Evolutionary conservation across 768 basidiomycete genomes (phyloP), one percentile per base, ranked within the genome.

Genomic region (Phlebiopsis gigantea): DNA sequence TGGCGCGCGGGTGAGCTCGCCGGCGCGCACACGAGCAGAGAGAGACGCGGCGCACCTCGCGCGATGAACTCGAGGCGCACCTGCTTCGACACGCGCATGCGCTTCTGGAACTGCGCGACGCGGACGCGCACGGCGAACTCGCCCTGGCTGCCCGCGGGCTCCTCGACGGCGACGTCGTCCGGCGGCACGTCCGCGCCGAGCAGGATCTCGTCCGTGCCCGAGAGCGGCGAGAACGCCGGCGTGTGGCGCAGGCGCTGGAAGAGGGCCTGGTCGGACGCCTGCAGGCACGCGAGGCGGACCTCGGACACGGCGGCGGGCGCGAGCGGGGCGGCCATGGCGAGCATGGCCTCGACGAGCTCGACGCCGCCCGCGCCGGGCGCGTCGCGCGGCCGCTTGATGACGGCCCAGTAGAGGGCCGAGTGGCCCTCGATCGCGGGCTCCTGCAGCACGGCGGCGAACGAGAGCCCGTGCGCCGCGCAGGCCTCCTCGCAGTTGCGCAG

Each of bases 371-470:
- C 51, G 6, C 61, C 57, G 5, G 30, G 30, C 2, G n/a, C 17
- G 26, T 59, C 62, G 5, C 73, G 65, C 0, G 76, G 76, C 2
- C 77, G 78, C 55, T 85, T 87, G 22, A 89, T 70, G 60, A 89
- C 81, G 0, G 82, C 83, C 88, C 88, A 90, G 64, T 89, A 89
- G 2, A 90, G 61, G 0, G 85, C 83, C 0, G 83, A 82, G 62
- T 83, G 85, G 0, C 72, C 74, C 62, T 88, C 88, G 34, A 88
- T 81, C 8, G 73, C 81, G 26, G 69, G 77, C 45, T 87, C 82
- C 63, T 88, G 87, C 0, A 90, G 71, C 8, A 90, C 62, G 0
- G 72, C 57, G 0, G 83, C 75, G 34, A 88, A 71, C 4, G 79
- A 76, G 1, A 88, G 60, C 17, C 69, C 70, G 34, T 83, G 74